Evolutionary conservation across 495 filamentous ascomycete genomes (phyloP), one percentile per base, ranked within the genome.

Genomic region (Polyplosphaeria fusca): DNA sequence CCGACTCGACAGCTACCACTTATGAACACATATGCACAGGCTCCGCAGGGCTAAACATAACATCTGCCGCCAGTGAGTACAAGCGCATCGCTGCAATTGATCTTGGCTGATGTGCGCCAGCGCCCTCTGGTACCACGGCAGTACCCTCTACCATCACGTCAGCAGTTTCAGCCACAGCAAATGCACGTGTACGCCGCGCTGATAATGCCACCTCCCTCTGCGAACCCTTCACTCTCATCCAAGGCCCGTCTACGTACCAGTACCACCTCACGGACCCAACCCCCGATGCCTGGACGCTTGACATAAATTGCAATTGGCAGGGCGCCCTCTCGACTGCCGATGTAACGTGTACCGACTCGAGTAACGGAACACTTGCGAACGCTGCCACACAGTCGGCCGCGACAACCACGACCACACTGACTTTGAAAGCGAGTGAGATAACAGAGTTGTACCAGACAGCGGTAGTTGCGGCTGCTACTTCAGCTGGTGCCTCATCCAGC

Each of bases 191-290:
- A 5, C 52, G 52, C 23, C 52, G 42, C 14, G 52, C 24, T 20
- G 26, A 35, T 35, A 35, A 32, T 23, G 41, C 45, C 7, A 20
- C 11, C 28, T 9, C 19, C 5, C 9, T 5, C 11, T 45, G 42
- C 19, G 40, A 38, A 5, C 52, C 41, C 4, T 55, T 46, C 20
- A 47, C 40, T 3, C 13, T 55, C 5, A 47, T 55, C 20, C 52
- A 55, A 47, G 52, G 52, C 2, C 26, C 40, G 4, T 45, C 41
- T 7, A 46, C 52, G 13, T 55, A 30, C 25, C 5, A 46, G 20
- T 46, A 46, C 30, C 52, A 55, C 32, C 40, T 55, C 26, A 46
- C 52, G n/a, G 42, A 46, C 28, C n/a, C 41, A 5, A 18, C 32
- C 3, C 22, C 38, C 20, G 52, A 27, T 1, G 52, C 40, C 11